These are phyloP conservation scores for Phytophthora melonis DNA, from an alignment of 352 stramenopile species.

Conservation along the genomic window DNA sequence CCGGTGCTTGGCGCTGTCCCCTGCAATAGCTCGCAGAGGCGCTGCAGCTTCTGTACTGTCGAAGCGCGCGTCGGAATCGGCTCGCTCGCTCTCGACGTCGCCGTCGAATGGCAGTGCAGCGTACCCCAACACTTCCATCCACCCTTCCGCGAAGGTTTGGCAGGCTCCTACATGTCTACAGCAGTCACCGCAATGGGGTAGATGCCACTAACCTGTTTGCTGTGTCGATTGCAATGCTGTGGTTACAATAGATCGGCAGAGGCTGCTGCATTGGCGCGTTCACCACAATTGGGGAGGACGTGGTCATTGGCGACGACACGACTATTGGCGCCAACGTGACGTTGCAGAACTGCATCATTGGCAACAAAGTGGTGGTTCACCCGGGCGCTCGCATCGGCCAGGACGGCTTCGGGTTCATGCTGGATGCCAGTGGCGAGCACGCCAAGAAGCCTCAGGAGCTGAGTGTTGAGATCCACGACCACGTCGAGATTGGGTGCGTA, in stretches of 20 bases:
- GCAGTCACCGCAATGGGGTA: background rate
- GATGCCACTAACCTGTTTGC: background rate
- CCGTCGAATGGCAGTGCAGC: constrained; percentile 8
- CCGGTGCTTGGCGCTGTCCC: background rate
- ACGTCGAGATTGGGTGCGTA: constrained; percentile 85
- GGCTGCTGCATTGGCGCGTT: constrained; percentile 68
- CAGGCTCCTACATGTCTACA: background rate
- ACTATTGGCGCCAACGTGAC: constrained; percentile 64
- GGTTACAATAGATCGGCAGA: constrained; percentile 55
- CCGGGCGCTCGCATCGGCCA: constrained; percentile 76
- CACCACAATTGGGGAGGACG: constrained; percentile 60
- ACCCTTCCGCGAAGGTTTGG: constrained; percentile 54
- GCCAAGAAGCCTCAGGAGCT: constrained; percentile 86
- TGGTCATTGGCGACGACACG: constrained; percentile 64
- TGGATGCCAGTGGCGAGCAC: constrained; percentile 67
- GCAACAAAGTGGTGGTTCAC: constrained; percentile 74
- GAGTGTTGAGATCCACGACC: constrained; percentile 76
- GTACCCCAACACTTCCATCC: constrained; percentile 46
- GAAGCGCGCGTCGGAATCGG: constrained; percentile 1
- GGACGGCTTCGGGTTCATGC: constrained; percentile 86
- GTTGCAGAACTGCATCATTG: constrained; percentile 77
- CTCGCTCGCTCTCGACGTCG: constrained; percentile 13
- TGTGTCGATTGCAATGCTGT: background rate
- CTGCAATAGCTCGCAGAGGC: background rate
- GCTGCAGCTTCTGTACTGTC: background rate